These are phyloP conservation scores for Dioscorea cayenensis DNA, from an alignment of 116 monocot genomes.

Conservation along the genomic window DNA sequence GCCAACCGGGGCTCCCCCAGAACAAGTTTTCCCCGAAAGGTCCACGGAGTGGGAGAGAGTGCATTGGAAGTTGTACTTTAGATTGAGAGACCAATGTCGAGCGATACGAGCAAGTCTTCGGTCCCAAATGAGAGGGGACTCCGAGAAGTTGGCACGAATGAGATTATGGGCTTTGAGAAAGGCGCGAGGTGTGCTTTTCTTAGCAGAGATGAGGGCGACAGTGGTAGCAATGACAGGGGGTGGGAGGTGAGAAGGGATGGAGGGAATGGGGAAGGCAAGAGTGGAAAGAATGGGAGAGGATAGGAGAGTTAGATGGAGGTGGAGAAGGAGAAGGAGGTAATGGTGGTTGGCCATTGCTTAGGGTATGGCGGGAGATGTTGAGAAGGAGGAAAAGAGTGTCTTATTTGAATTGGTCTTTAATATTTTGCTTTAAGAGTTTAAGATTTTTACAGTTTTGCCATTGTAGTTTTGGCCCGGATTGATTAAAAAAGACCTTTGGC, in stretches of 20 bases:
- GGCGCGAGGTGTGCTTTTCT: conserved; percentile 4
- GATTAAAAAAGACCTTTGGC: too few relatives aligned
- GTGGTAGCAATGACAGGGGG: not conserved
- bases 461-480: too few relatives aligned
- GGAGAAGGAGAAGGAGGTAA: not conserved
- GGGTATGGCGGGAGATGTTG: not conserved
- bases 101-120: conserved; percentile 31
- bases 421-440: too few relatives aligned
- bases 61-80: conserved; percentile 16
- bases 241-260: too few relatives aligned
- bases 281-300: not conserved
- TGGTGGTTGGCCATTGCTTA: not conserved
- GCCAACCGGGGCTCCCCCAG: conserved; percentile 15
- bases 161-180: conserved; percentile 47
- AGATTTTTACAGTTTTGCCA: too few relatives aligned
- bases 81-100: conserved; percentile 14
- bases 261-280: not conserved
- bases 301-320: not conserved
- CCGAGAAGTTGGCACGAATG: conserved; percentile 12
- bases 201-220: not conserved
- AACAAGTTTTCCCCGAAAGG: conserved; percentile 41
- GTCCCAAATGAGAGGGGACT: conserved; percentile 36
- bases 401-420: not conserved
- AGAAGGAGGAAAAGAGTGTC: not conserved
- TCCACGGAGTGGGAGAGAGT: conserved; percentile 3